Evolutionary conservation across 2,329 filamentous ascomycete genomes (phyloP), one percentile per base, ranked within the genome.

Genomic region (Lecanicillium sp.): DNA sequence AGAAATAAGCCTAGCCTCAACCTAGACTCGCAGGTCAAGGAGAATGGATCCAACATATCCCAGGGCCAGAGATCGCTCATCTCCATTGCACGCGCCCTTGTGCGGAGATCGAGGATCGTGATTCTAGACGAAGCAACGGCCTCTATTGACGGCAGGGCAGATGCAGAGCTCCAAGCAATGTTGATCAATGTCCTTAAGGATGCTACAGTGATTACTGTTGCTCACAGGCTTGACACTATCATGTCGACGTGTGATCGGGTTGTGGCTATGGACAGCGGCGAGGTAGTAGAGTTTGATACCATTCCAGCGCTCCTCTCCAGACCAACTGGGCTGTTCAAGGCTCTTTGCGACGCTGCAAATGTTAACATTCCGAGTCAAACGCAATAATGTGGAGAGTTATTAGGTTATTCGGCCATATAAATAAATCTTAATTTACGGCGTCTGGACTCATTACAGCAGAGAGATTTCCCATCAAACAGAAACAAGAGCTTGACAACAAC

Each of bases 41-140:
- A 96, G 56, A 90, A 95, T 63, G 92, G 92, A 0, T 73, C 95
- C 44, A 96, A 96, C 62, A 95, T 95, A 68, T 94, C 87, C 0
- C 80, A 96, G 9, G 90, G 90, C 6, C 90, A 96, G 64, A 79
- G 92, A 3, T 92, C 96, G 61, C 76, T 96, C 35, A 94, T 96
- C 84, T 90, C 92, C 2, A 72, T 98, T 1, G 89, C 89, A 0
- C 80, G 92, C 1, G 92, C 92, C 0, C 75, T 98, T 3, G 90
- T 96, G 4, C 80, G 90, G 28, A 79, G 82, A 31, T 84, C 82
- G 1, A 85, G 84, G 50, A 95, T 96, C 62, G 95, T 96, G 51
- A 82, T 98, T 35, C 95, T 89, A 60, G 92, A 98, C 65, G 92
- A 98, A 62, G 92, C 92, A 1, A 98, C 92, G 0, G 87, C 82